These are phyloP conservation scores for Spencermartinsiella europaea DNA, from an alignment of 805 yeast species.

Conservation along the genomic window DNA sequence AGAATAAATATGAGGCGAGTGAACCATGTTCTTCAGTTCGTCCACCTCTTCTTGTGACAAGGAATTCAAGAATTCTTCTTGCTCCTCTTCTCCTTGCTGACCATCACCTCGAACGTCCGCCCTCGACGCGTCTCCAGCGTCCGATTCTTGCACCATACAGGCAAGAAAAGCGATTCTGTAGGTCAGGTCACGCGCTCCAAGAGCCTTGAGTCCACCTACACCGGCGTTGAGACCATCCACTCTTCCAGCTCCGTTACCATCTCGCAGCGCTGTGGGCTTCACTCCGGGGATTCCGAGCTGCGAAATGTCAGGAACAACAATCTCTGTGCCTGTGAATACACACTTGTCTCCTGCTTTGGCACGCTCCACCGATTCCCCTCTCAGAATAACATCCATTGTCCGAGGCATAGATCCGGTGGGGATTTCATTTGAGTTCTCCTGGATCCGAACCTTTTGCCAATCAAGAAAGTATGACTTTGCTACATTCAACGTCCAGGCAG, in stretches of 20 bases:
- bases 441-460: slow-evolving; percentile 95
- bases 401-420: slow-evolving; percentile 99
- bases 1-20: slow-evolving; percentile 77
- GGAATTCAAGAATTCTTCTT: slow-evolving; percentile 72
- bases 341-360: slow-evolving; percentile 98
- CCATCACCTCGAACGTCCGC: slow-evolving; percentile 37
- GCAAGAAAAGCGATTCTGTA: slow-evolving; percentile 89
- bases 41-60: slow-evolving; percentile 76
- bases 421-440: slow-evolving; percentile 92
- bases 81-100: slow-evolving; percentile 60
- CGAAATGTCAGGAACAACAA: slow-evolving; percentile 89
- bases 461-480: slow-evolving; percentile 83
- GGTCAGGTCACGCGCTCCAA: slow-evolving; percentile 94
- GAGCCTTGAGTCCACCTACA: slow-evolving; percentile 77
- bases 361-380: slow-evolving; percentile 92
- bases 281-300: slow-evolving; percentile 95
- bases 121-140: slow-evolving; percentile 31
- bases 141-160: slow-evolving; percentile 74
- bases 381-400: slow-evolving; percentile 81
- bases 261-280: slow-evolving; percentile 76
- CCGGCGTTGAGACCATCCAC: slow-evolving; percentile 75
- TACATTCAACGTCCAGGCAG: slow-evolving; percentile 78
- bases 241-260: slow-evolving; percentile 50
- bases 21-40: slow-evolving; percentile 85
- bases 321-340: slow-evolving; percentile 88